phyloP scores from a whole-genome alignment of 495 filamentous ascomycete genomes.

The Podospora tetraspora region DNA sequence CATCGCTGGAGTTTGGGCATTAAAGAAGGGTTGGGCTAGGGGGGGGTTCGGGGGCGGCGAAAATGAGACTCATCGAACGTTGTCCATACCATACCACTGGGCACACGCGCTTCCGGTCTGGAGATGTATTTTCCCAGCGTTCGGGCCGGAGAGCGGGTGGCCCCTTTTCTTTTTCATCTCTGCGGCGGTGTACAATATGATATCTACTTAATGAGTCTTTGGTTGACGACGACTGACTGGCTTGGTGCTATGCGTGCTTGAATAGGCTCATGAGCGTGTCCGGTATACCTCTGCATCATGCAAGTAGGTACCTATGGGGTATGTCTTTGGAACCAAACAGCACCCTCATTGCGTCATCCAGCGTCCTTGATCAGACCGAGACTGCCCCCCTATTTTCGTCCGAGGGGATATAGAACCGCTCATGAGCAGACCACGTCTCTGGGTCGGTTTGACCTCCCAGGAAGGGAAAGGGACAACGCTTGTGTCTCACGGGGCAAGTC shows the following conservation, averaged over 20 bases:
- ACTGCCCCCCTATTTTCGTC: not conserved
- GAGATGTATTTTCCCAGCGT: not conserved
- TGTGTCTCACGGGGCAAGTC: not conserved
- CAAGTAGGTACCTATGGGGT: not conserved
- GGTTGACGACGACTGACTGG: not conserved
- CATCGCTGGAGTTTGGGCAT: conserved; percentile 9
- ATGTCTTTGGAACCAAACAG: not conserved
- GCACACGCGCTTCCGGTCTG: not conserved
- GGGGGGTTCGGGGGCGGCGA: not conserved
- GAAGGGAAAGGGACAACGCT: not conserved
- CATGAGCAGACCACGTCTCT: not conserved
- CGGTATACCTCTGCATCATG: not conserved
- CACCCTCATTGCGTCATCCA: not conserved
- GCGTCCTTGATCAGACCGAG: not conserved
- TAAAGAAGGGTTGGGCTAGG: conserved; percentile 5
- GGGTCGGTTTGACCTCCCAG: not conserved
- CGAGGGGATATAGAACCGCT: not conserved
- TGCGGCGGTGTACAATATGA: conserved; percentile 9
- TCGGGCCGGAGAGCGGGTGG: not conserved
- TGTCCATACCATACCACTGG: conserved; percentile 7
- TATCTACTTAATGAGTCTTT: conserved; percentile 13
- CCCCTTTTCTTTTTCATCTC: not conserved
- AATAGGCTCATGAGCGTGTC: not conserved
- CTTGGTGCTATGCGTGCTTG: not conserved
- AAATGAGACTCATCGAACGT: not conserved